Percentiles rank a stretch among this genome's conserved stretches.
Evolutionary conservation across 768 basidiomycete species (phyloP).

Genomic region (Strobilomyces dryophilus): DNA sequence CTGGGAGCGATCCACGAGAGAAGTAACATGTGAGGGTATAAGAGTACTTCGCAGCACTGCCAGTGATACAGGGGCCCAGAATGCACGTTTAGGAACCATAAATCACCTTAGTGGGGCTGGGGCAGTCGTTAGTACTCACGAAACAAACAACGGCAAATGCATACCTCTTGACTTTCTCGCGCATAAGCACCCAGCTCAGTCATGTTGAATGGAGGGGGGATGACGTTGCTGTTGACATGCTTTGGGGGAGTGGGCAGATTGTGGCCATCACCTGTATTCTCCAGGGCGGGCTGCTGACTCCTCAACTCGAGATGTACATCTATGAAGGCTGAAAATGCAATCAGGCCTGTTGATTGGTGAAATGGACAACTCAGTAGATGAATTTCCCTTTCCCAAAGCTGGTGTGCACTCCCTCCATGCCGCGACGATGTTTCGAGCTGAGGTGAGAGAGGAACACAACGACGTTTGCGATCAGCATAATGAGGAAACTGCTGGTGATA

Average conservation of each 20-base stretch:
- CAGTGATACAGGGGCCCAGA: conserved; percentile 71
- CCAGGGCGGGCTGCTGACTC: conserved; percentile 10
- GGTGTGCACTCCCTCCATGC: conserved; percentile 78
- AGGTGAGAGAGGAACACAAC: conserved; percentile 66
- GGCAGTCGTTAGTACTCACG: conserved; percentile 6
- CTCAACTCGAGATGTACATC: conserved; percentile 26
- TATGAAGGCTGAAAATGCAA: conserved; percentile 32
- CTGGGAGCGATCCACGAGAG: conserved; percentile 85
- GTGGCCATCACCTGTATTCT: conserved; percentile 3
- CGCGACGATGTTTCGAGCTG: conserved; percentile 73
- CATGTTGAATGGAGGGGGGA: conserved; percentile 45
- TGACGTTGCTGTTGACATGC: conserved; percentile 30
- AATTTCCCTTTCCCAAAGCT: conserved; percentile 33
- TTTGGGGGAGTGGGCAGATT: conserved; percentile 24
- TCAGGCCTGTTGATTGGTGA: conserved; percentile 32
- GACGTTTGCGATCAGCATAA: conserved; percentile 62
- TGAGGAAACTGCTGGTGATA: no score
- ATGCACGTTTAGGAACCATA: conserved; percentile 95
- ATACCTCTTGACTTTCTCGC: conserved; percentile 42
- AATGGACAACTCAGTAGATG: conserved; percentile 36
- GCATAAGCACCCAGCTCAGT: conserved; percentile 42
- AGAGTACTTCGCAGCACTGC: conserved; percentile 77
- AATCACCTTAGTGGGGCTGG: conserved; percentile 80
- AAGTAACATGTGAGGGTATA: conserved; percentile 80
- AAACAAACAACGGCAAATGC: conserved; percentile 4